Conservation (phyloP, 106 monocot genomes). For the Dendrobium catenatum region DNA sequence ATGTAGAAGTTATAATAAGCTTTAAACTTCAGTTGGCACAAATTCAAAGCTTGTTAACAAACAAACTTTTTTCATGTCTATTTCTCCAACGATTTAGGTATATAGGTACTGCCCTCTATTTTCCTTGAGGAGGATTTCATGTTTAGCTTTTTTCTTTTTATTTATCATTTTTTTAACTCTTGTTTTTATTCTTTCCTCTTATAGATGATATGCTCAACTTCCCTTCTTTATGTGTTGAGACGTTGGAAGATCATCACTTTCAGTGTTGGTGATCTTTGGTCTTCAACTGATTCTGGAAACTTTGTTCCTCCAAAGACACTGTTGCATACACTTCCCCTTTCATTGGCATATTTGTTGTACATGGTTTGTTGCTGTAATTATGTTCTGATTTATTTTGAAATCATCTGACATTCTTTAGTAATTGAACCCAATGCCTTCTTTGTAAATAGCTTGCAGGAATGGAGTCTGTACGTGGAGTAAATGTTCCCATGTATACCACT, state of each 20-base stretch:
- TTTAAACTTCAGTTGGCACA: neutral
- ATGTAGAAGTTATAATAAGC: neutral
- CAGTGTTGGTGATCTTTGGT: slow-evolving; percentile 48
- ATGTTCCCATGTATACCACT: slow-evolving; percentile 99
- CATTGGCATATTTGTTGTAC: slow-evolving; percentile 83
- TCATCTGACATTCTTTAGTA: neutral
- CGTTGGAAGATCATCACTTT: slow-evolving; percentile 74
- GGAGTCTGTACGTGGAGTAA: slow-evolving; percentile 98
- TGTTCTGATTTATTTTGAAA: neutral
- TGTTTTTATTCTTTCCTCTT: slow-evolving; percentile 10
- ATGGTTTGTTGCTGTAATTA: slow-evolving; percentile 42
- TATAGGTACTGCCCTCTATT: neutral
- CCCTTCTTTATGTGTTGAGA: slow-evolving; percentile 72
- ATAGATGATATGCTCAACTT: slow-evolving; percentile 85
- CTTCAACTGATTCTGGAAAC: slow-evolving; percentile 33
- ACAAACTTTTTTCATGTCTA: neutral
- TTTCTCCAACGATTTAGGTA: neutral
- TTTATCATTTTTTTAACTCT: neutral
- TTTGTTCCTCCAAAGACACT: slow-evolving; percentile 63
- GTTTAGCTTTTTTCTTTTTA: neutral
- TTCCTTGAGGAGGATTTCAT: neutral
- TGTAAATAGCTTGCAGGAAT: slow-evolving; percentile 74
- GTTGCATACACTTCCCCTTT: slow-evolving; percentile 78
- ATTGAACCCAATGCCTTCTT: neutral
- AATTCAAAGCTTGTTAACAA: slow-evolving; percentile 1